Conservation (phyloP, 441 rosid genomes). For the Bruguiera hainesii region DNA sequence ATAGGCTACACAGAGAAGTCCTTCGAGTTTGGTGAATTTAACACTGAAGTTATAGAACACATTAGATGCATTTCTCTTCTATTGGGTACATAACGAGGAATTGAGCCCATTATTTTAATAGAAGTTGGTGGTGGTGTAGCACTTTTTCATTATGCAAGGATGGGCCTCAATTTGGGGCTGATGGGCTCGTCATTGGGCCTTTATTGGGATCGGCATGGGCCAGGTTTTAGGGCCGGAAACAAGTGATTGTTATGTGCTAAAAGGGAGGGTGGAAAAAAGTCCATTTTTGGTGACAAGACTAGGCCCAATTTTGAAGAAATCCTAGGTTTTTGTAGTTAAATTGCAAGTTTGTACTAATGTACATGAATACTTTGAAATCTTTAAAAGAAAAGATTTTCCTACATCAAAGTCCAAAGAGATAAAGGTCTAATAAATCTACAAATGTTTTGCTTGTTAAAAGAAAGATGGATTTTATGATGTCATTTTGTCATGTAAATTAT, state of each 20-base stretch:
- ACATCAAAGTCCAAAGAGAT: neutral
- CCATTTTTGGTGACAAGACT: conserved; percentile 58
- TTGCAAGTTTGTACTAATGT: conserved; percentile 59
- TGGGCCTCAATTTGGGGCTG: conserved; percentile 79
- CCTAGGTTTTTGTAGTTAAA: conserved; percentile 62
- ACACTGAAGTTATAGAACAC: conserved; percentile 72
- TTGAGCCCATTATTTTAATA: conserved; percentile 44
- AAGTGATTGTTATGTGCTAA: conserved; percentile 77
- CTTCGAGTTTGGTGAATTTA: conserved; percentile 81
- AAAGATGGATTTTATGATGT: neutral
- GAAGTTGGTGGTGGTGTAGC: conserved; percentile 85
- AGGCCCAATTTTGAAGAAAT: conserved; percentile 60
- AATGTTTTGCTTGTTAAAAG: neutral
- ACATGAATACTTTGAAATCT: neutral
- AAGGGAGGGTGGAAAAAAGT: conserved; percentile 67
- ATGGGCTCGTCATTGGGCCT: conserved; percentile 73
- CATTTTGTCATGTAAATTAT: neutral
- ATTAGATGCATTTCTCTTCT: conserved; percentile 77
- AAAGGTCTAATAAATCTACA: neutral
- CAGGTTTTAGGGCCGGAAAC: conserved; percentile 72
- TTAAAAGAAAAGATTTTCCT: neutral
- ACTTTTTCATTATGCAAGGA: conserved; percentile 78
- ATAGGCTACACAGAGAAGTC: conserved; percentile 58
- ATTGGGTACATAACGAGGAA: conserved; percentile 40
- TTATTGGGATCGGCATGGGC: conserved; percentile 80